These are phyloP conservation scores for Geranium incanum DNA, from an alignment of 441 rosid species.

Conservation along the genomic window DNA sequence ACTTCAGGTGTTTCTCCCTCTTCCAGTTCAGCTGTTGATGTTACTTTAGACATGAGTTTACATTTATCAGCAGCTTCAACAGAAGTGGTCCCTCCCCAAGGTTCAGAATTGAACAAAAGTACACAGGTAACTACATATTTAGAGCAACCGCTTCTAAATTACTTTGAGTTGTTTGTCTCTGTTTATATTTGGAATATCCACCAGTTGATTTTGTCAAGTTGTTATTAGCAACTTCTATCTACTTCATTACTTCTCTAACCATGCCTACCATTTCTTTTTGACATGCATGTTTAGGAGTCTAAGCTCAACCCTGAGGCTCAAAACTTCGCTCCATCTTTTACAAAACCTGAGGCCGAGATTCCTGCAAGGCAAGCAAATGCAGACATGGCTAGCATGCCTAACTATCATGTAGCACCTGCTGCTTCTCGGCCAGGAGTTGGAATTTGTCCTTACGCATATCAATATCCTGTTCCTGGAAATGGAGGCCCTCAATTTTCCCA, in stretches of 20 bases:
- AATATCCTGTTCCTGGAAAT: conserved; percentile 38
- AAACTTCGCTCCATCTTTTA: conserved; percentile 60
- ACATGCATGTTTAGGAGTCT: conserved; percentile 45
- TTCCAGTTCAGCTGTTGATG: conserved; percentile 27
- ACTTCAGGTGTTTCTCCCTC: conserved; percentile 30
- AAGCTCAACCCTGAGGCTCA: conserved; percentile 83
- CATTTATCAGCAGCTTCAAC: conserved; percentile 30
- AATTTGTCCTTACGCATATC: conserved; percentile 40
- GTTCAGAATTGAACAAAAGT: conserved; percentile 34
- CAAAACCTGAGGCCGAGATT: conserved; percentile 26
- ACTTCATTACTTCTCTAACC: background rate
- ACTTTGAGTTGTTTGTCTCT: conserved; percentile 2
- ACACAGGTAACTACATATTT: conserved; percentile 41
- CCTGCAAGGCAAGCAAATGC: conserved; percentile 37
- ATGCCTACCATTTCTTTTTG: background rate
- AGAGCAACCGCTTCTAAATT: background rate
- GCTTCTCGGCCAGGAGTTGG: conserved; percentile 49
- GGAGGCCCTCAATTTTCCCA: conserved; percentile 46
- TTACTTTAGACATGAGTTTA: conserved; percentile 22
- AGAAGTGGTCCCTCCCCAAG: conserved; percentile 37
- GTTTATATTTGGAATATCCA: background rate
- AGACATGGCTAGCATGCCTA: conserved; percentile 47
- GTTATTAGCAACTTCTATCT: background rate
- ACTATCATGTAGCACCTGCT: conserved; percentile 37
- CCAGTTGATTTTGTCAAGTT: conserved; percentile 3